These are phyloP conservation scores for Babesia divergens DNA, from an alignment of 169 alveolate genomes.

Conservation along the genomic window DNA sequence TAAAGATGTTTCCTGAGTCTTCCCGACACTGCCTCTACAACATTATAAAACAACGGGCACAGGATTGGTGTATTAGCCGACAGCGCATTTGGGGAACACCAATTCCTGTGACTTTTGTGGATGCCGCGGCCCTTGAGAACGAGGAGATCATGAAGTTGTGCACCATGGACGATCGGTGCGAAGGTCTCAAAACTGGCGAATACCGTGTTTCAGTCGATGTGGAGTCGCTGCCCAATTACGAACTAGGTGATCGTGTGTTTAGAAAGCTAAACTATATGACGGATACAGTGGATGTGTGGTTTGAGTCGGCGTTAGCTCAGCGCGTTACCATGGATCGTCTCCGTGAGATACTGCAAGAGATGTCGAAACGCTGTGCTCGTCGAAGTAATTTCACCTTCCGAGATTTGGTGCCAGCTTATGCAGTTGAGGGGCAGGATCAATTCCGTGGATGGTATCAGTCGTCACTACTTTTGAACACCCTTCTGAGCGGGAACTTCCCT, in stretches of 20 bases:
- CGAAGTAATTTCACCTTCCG: not conserved
- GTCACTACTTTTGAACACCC: conserved; percentile 35
- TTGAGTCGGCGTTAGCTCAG: conserved; percentile 76
- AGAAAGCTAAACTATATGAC: not conserved
- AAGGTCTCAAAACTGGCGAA: not conserved
- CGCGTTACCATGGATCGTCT: conserved; percentile 7
- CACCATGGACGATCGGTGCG: not conserved
- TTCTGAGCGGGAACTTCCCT: conserved; percentile 40
- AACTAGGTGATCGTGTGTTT: conserved; percentile 24
- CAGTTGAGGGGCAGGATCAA: conserved; percentile 83
- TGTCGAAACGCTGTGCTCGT: not conserved
- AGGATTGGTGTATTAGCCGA: conserved; percentile 83
- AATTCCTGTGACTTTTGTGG: conserved; percentile 26
- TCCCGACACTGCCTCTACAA: conserved; percentile 54
- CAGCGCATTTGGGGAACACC: conserved; percentile 83
- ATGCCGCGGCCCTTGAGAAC: conserved; percentile 4
- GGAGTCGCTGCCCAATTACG: conserved; percentile 18
- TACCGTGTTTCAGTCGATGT: conserved; percentile 9
- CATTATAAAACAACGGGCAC: conserved; percentile 48
- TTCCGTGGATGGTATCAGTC: conserved; percentile 86
- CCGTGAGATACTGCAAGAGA: not conserved
- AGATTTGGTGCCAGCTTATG: conserved; percentile 1
- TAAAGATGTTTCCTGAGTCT: conserved; percentile 56
- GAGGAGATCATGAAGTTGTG: not conserved
- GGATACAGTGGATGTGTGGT: conserved; percentile 77